Conservation (phyloP, 148 eudicot genomes). For the Selenicereus undatus region DNA sequence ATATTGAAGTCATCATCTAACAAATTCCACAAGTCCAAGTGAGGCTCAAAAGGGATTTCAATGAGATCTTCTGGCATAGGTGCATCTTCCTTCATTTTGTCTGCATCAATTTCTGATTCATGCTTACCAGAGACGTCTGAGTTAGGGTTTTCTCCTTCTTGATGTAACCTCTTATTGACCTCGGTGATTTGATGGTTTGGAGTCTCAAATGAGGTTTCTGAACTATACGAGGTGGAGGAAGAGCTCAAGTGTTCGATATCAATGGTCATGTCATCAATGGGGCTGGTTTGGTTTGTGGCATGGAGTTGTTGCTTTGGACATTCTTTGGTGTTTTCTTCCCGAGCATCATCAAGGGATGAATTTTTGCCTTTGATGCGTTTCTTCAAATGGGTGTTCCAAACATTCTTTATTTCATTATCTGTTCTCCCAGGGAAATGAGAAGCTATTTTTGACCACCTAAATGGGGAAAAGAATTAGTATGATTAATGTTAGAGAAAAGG, state of each 20-base stretch:
- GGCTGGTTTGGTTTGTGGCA: constrained; percentile 10
- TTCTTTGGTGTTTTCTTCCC: constrained; percentile 4
- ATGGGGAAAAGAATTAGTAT: not conserved
- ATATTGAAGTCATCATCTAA: constrained; percentile 26
- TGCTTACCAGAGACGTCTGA: not conserved
- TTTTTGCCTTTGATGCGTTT: constrained; percentile 30
- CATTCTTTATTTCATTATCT: constrained; percentile 48
- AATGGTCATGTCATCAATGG: not conserved
- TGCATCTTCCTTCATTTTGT: not conserved
- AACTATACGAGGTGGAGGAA: constrained; percentile 18
- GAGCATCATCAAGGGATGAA: not conserved
- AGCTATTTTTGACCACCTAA: constrained; percentile 52
- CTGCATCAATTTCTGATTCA: not conserved
- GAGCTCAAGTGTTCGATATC: constrained; percentile 20
- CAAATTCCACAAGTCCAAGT: constrained; percentile 42
- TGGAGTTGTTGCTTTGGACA: not conserved
- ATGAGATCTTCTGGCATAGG: constrained; percentile 18
- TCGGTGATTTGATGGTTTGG: not conserved
- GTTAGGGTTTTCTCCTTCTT: not conserved
- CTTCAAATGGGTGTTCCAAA: constrained; percentile 54
- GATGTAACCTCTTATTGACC: not conserved
- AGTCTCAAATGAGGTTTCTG: constrained; percentile 12
- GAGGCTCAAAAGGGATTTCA: constrained; percentile 45
- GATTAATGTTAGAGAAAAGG: not conserved
- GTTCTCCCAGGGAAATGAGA: constrained; percentile 49